These are phyloP conservation scores for Penicillium malachiteum DNA, from an alignment of 495 filamentous ascomycete species.

Conservation along the genomic window DNA sequence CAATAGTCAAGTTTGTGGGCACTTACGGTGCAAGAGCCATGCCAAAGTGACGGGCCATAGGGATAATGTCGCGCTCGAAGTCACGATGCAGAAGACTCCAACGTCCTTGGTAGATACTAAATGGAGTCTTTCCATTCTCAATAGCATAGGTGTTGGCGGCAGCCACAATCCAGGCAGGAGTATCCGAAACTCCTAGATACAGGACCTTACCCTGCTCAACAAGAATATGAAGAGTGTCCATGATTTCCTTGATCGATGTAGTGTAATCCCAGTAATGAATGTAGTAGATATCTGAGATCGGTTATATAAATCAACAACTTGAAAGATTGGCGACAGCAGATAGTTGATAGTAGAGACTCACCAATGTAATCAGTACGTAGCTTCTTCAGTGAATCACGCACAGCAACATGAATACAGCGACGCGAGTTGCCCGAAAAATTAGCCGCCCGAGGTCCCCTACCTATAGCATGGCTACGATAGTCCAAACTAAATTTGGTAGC, in stretches of 20 bases:
- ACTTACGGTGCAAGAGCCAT: slow-evolving; percentile 40
- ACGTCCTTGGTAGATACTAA: slow-evolving; percentile 30
- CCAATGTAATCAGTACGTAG: slow-evolving; percentile 65
- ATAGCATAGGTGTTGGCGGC: slow-evolving; percentile 38
- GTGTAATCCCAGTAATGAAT: slow-evolving; percentile 69
- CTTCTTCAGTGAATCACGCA: slow-evolving; percentile 57
- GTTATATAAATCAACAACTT: too few species aligned
- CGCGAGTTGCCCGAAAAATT: slow-evolving; percentile 59
- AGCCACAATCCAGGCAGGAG: slow-evolving; percentile 47
- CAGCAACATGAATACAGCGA: slow-evolving; percentile 54
- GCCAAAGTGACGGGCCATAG: slow-evolving; percentile 33
- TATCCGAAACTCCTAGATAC: slow-evolving; percentile 68
- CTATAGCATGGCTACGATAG: slow-evolving; percentile 7
- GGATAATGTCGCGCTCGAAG: slow-evolving; percentile 36
- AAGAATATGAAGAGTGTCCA: slow-evolving; percentile 64
- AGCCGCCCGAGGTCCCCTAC: slow-evolving; percentile 38
- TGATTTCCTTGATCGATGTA: slow-evolving; percentile 63
- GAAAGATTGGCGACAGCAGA: too few species aligned
- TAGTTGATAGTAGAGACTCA: too few species aligned
- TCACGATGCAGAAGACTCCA: slow-evolving; percentile 28
- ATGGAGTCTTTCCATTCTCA: slow-evolving; percentile 20
- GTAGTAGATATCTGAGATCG: slow-evolving; percentile 57
- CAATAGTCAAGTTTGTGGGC: slow-evolving; percentile 43
- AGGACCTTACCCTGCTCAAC: slow-evolving; percentile 63
- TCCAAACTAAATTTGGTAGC: slow-evolving; percentile 68